Percentiles rank a stretch among this genome's conserved stretches.
Evolutionary conservation across 257 asterid species (phyloP).

Genomic region (Vinca minor): DNA sequence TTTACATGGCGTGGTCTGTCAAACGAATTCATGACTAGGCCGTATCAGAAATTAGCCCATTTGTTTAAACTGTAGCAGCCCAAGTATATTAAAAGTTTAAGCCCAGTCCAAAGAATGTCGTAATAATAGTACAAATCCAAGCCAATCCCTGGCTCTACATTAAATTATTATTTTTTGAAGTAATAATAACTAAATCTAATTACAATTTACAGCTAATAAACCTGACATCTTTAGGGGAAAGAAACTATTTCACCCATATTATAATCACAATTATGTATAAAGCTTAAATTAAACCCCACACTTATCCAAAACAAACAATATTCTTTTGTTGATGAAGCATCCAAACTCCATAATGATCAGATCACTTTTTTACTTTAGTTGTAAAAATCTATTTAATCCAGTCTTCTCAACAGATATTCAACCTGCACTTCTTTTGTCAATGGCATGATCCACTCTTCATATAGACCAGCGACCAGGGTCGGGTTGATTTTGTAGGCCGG

Average conservation of each 20-base stretch:
- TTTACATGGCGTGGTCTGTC: no score
- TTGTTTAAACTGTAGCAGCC: no score
- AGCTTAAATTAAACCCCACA: neutral
- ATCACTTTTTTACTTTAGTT: neutral
- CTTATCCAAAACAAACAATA: no score
- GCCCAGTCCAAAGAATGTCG: no score
- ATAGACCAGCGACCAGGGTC: slow-evolving; percentile 54
- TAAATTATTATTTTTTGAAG: no score
- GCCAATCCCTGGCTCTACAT: neutral
- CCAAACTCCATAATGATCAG: neutral
- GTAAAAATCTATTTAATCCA: slow-evolving; percentile 36
- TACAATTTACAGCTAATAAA: neutral
- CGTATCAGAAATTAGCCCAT: no score
- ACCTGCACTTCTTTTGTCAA: slow-evolving; percentile 87
- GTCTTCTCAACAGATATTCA: slow-evolving; percentile 66
- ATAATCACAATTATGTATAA: neutral
- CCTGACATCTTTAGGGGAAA: no score
- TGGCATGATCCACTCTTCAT: slow-evolving; percentile 93
- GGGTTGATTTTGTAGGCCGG: slow-evolving; percentile 71
- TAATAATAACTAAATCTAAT: neutral
- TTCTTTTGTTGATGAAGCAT: no score
- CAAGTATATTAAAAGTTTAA: no score
- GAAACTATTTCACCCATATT: neutral
- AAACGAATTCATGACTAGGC: no score
- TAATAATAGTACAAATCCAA: no score